Conservation (phyloP, 2,329 filamentous ascomycete species). For the Boeremia exigua region DNA sequence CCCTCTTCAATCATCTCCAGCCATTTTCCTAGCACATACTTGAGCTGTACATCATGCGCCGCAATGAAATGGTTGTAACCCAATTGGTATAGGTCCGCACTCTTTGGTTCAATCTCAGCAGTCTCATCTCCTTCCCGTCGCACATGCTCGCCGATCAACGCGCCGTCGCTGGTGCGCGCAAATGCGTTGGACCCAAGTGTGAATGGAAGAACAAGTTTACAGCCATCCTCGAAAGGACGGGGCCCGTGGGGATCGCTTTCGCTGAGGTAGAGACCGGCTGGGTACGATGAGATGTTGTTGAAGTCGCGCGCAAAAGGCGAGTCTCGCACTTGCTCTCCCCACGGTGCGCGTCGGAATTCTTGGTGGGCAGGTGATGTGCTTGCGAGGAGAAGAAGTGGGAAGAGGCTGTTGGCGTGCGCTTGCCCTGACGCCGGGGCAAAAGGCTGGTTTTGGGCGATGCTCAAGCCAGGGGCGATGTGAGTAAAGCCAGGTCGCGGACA, state of each 20-base stretch:
- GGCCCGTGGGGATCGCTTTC: slow-evolving; percentile 2
- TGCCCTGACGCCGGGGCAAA: neutral
- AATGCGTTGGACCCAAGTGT: slow-evolving; percentile 22
- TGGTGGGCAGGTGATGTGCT: slow-evolving; percentile 13
- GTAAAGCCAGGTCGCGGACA: neutral
- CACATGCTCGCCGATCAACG: slow-evolving; percentile 19
- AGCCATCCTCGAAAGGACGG: slow-evolving; percentile 19
- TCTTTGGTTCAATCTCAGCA: slow-evolving; percentile 6
- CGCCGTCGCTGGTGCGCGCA: slow-evolving; percentile 23
- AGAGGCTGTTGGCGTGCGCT: slow-evolving; percentile 4
- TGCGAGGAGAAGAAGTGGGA: slow-evolving; percentile 15
- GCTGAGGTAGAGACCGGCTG: slow-evolving; percentile 25
- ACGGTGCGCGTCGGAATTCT: neutral
- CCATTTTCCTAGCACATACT: slow-evolving; percentile 17
- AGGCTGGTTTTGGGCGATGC: neutral
- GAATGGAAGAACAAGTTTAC: slow-evolving; percentile 24
- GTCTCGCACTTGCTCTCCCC: slow-evolving; percentile 8
- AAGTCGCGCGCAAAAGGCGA: slow-evolving; percentile 3
- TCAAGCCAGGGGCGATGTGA: neutral
- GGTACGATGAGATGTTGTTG: slow-evolving; percentile 10
- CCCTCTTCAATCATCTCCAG: slow-evolving; percentile 27
- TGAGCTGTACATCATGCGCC: slow-evolving; percentile 14
- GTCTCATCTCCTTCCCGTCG: slow-evolving; percentile 3
- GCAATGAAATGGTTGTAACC: slow-evolving; percentile 23
- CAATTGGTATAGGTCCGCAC: slow-evolving; percentile 20